phyloP scores from a whole-genome alignment of 225 moss, liverwort and hornwort species.

The Antitrichia curtipendula region DNA sequence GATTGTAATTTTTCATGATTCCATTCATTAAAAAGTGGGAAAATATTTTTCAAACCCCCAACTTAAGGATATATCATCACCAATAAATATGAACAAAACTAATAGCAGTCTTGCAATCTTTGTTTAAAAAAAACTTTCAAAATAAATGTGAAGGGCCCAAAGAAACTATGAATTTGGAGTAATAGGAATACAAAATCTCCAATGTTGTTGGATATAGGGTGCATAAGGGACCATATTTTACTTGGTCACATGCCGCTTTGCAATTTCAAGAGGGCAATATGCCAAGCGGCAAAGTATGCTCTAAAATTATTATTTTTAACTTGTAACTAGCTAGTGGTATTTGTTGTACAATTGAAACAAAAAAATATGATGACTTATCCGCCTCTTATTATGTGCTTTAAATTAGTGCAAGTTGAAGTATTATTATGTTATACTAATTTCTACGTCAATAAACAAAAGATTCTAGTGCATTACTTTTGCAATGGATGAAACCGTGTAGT shows the following conservation, averaged over 20 bases:
- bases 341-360: background rate
- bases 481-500: no score
- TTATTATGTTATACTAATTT: background rate
- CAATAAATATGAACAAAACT: background rate
- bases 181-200: rapidly evolving
- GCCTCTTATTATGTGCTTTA: background rate
- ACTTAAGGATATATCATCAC: background rate
- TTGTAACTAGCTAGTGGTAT: background rate
- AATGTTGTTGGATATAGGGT: background rate
- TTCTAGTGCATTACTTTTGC: background rate
- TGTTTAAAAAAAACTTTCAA: background rate
- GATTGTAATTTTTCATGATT: background rate
- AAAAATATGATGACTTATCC: background rate
- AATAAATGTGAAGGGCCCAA: rapidly evolving
- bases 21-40: rapidly evolving
- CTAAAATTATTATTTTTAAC: no score
- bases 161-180: background rate
- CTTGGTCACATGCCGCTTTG: no score
- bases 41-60: background rate
- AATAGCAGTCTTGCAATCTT: rapidly evolving
- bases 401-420: background rate
- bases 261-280: no score
- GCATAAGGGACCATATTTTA: no score
- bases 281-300: no score
- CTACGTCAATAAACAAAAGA: background rate